Evolutionary conservation across 257 asterid species (phyloP), one percentile per base, ranked within the genome.

Genomic region (Fraxinus americana): DNA sequence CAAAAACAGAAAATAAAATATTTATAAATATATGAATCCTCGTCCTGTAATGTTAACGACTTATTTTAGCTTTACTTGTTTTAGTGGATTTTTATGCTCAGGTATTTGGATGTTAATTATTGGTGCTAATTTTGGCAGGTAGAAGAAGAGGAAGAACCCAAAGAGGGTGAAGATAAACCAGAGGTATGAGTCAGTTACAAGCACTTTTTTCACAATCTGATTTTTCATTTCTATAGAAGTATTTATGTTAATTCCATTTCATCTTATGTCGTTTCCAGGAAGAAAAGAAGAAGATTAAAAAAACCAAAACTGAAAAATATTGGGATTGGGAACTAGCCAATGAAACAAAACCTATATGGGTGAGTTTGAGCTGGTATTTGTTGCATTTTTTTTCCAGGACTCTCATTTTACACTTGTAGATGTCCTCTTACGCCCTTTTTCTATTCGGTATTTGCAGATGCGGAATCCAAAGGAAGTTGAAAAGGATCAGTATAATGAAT

Each of bases 291-390:
- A 91, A 67, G 88, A 89, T 88, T 5, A 93, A 89, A 30, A 30
- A 30, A 30, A 92, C 98, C 73, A 85, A 90, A 82, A 92, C 97
- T 41, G 98, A 96, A 84, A 96, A 96, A 72, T 96, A 96, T 80
- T 96, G 93, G 94, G 99, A 96, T 79, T 96, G 99, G 99, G 98
- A 93, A 83, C 82, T 96, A 79, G 83, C 92, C 32, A 96, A 96
- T 79, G 99, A 96, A 77, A 96, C 99, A 73, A 96, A 96, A 80
- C 99, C 99, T 7, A 92, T 96, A 79, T 96, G 99, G 99, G 99
- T 93, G 83, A 80, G 97, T 48, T 36, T 16, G 11, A 38, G 39
- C 68, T 74, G n/a, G 43, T 59, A 72, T 50, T 45, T 57, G 12
- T 69, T 36, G 54, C 5, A 50, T 63, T 4, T 39, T n/a, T 67